Conservation (phyloP, 2,329 filamentous ascomycete genomes). For the Apiospora phragmitis region DNA sequence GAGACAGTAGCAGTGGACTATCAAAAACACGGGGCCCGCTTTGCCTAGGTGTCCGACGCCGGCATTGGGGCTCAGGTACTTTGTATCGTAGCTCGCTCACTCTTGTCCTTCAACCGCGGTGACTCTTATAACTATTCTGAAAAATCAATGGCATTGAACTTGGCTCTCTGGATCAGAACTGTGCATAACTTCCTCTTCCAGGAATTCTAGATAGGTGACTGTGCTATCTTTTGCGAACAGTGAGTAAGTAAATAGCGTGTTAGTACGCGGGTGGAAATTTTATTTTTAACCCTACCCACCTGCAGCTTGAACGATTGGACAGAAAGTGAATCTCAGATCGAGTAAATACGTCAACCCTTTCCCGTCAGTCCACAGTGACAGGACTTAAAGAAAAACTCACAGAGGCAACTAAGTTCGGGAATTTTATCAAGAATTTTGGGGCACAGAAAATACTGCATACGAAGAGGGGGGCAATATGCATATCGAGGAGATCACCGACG, state of each 20-base stretch:
- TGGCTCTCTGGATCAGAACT: neutral
- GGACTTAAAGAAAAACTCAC: neutral
- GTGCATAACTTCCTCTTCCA: neutral
- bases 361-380: neutral
- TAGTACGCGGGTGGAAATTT: neutral
- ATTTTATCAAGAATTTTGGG: neutral
- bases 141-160: neutral
- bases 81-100: neutral
- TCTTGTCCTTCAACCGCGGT: neutral
- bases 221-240: neutral
- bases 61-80: constrained; percentile 4
- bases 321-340: neutral
- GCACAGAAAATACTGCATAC: neutral
- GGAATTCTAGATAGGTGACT: neutral
- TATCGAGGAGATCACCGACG: constrained; percentile 44
- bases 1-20: neutral
- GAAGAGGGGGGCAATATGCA: constrained; percentile 26
- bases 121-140: neutral
- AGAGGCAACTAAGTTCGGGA: neutral
- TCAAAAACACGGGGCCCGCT: constrained; percentile 1
- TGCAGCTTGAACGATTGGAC: neutral
- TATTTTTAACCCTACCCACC: constrained; percentile 1
- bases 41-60: neutral
- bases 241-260: neutral
- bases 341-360: neutral